Base-by-base conservation (phyloP, 2,329 filamentous ascomycete species). In the Pseudovirgaria hyperparasitica region DNA sequence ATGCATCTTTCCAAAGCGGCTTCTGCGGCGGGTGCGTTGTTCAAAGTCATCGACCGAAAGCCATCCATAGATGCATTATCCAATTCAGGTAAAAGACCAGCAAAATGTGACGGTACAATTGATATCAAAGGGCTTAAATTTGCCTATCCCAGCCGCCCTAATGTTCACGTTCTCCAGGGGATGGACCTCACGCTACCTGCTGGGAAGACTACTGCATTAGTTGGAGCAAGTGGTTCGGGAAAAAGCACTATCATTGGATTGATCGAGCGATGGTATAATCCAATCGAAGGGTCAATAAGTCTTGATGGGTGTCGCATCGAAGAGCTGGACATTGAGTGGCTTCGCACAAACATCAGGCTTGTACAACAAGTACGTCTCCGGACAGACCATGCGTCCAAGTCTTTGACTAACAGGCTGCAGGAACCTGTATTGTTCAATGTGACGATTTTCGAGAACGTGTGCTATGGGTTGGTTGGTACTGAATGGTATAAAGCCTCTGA, bases 61-160 rank as follows among this genome's bases (percentile, higher is more conserved):
- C 20, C 32, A 3, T 13, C 19, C 6, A 32, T 29, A 13, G 26
- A 34, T 18, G 16, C 28, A 4, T 19, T 32, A 14, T 40, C 29
- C 6, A 38, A 42, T 7, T 30, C 34, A 5, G 48, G 49, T 1
- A 29, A 32, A 6, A 19, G 32, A 5, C 51, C 49, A 1, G 22
- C 23, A 3, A 23, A 30, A 9, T 48, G 46, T 15, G 23, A 28
- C 10, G 50, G 50, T 1, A 46, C 23, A 10, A 32, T 17, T 9
- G 29, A 27, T 7, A 19, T 24, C 3, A 3, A 21, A 8, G 60
- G 71, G 22, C 67, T 86, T 8, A 67, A 63, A n/a, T 85, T 86
- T 41, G 69, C 76, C 2, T 86, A 86, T 40, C 80, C 80, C 10
- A 1, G 57, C 5, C 44, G 56, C 37, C 32, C 54, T 36, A 45